phyloP scores from a whole-genome alignment of 495 filamentous ascomycete genomes.

The Aspergillus baeticus region DNA sequence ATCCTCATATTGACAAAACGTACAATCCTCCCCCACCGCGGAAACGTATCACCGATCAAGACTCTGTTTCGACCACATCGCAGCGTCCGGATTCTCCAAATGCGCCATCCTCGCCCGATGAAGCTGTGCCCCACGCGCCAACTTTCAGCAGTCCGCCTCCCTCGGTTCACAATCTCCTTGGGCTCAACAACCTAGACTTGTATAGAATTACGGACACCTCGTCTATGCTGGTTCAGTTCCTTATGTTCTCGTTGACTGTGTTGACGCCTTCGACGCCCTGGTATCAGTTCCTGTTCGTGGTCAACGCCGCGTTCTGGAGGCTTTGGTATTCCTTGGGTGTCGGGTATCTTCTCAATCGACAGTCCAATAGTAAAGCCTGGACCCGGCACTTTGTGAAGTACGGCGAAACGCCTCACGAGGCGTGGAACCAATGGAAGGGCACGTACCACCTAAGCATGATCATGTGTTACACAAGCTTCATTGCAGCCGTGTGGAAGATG shows the following conservation, averaged over 20 bases:
- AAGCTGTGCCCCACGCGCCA: conserved; percentile 36
- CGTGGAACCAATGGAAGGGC: conserved; percentile 98
- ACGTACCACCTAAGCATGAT: conserved; percentile 89
- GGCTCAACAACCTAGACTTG: conserved; percentile 79
- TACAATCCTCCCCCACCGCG: conserved; percentile 89
- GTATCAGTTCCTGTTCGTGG: conserved; percentile 75
- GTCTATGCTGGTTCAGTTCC: conserved; percentile 69
- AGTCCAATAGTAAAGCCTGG: conserved; percentile 89
- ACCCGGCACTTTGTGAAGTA: conserved; percentile 97
- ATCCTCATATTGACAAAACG: conserved; percentile 97
- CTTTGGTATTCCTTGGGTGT: conserved; percentile 91
- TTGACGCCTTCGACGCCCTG: conserved; percentile 74
- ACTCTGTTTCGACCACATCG: conserved; percentile 33
- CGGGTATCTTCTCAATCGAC: conserved; percentile 76
- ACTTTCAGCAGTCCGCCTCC: conserved; percentile 51
- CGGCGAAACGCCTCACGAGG: conserved; percentile 83
- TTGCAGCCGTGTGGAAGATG: conserved; percentile 95
- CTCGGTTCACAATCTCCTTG: conserved; percentile 76
- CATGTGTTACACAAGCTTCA: conserved; percentile 84
- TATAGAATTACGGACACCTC: conserved; percentile 82
- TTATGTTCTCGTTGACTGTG: conserved; percentile 68
- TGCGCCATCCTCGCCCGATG: conserved; percentile 39
- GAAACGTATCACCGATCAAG: conserved; percentile 46
- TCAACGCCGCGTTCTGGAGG: conserved; percentile 78
- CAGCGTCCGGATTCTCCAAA: conserved; percentile 34